These are phyloP conservation scores for Dipsacomyces acuminosporus DNA, from an alignment of 371 early-diverging fungal genomes.

Conservation along the genomic window DNA sequence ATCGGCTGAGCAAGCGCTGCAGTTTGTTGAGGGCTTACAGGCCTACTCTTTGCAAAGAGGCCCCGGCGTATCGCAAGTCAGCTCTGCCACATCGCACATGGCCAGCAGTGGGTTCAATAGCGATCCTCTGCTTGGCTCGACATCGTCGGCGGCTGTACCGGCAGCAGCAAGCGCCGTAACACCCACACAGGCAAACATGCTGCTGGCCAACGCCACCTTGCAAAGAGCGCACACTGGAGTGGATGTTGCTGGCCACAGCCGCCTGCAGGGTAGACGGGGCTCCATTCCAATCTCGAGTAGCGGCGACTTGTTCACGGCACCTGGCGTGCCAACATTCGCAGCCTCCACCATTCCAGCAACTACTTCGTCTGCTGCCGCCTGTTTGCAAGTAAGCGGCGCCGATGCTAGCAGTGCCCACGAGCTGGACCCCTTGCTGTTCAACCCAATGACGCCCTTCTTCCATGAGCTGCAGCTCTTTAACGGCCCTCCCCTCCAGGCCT, in stretches of 20 bases:
- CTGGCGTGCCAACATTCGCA: constrained; percentile 6
- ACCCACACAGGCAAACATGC: constrained; percentile 2
- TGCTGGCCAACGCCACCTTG: constrained; percentile 26
- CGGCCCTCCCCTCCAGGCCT: constrained; percentile 1
- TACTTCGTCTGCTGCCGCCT: neutral
- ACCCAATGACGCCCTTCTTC: constrained; percentile 43
- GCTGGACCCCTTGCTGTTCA: constrained; percentile 40
- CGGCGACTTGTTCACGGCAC: constrained; percentile 35
- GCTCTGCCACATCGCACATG: too few relatives aligned
- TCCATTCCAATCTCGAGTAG: constrained; percentile 40
- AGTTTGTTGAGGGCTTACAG: constrained; percentile 35
- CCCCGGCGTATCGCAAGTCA: too few relatives aligned
- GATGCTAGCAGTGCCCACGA: constrained; percentile 5
- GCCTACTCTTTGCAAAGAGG: constrained; percentile 31
- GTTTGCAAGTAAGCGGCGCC: neutral
- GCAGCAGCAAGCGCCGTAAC: neutral
- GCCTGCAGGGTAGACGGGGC: constrained; percentile 21
- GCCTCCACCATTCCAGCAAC: neutral
- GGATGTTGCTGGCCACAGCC: constrained; percentile 9
- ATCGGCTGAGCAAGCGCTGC: constrained; percentile 34
- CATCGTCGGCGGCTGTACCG: too few relatives aligned
- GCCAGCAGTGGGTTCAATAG: too few relatives aligned
- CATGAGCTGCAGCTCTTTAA: constrained; percentile 40
- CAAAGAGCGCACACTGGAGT: constrained; percentile 17
- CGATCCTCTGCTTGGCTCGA: too few relatives aligned